Percentiles rank a stretch among this genome's conserved stretches.
phyloP scores from a whole-genome alignment of 2,329 filamentous ascomycete genomes.

The Helotiales sp. region DNA sequence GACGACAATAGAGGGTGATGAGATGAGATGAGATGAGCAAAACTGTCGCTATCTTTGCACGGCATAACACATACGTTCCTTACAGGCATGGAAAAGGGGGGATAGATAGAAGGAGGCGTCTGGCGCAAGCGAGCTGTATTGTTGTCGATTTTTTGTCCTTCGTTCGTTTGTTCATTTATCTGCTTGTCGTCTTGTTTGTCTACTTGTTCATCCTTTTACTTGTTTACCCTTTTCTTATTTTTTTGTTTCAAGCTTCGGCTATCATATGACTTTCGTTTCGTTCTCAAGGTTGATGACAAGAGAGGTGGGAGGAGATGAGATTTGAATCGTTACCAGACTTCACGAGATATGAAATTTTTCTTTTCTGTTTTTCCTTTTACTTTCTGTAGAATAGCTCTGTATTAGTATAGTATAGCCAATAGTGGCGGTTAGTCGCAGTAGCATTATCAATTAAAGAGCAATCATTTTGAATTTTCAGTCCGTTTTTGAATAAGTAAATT shows the following conservation, averaged over 20 bases:
- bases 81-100: not conserved
- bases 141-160: not conserved
- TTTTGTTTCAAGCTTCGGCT: not conserved
- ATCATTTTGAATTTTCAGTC: too few relatives aligned
- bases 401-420: not conserved
- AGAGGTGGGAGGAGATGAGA: not conserved
- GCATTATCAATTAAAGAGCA: too few relatives aligned
- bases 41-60: not conserved
- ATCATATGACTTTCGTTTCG: not conserved
- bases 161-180: not conserved
- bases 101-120: conserved; percentile 4
- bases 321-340: not conserved
- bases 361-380: not conserved
- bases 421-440: too few relatives aligned
- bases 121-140: not conserved
- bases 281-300: not conserved
- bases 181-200: not conserved
- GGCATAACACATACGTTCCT: not conserved
- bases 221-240: not conserved
- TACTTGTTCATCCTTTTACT: too few relatives aligned
- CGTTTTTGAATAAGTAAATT: too few relatives aligned
- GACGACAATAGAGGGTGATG: conserved; percentile 11
- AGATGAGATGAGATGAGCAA: not conserved
- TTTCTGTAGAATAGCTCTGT: not conserved
- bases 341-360: not conserved